Evolutionary conservation across 148 eudicot species (phyloP), one percentile per base, ranked within the genome.

Genomic region (Cornus florida): DNA sequence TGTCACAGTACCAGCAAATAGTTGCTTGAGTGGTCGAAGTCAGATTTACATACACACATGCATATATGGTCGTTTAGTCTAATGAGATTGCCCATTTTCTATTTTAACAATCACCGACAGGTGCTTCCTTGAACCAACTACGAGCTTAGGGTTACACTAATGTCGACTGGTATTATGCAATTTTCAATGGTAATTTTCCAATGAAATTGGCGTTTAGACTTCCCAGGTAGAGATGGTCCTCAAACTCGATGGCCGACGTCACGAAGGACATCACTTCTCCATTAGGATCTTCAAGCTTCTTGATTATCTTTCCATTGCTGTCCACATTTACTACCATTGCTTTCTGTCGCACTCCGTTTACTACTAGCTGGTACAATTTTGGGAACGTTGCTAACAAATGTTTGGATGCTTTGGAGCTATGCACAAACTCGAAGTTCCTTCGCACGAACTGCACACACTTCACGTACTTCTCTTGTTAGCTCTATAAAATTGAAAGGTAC

Each of bases 211-310:
- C 32, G 46, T 78, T 77, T 23, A 95, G 83, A 81, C 89, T 89
- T 68, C 97, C 98, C 53, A 95, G 71, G 83, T 93, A 93, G 62
- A 95, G 90, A 81, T 93, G 79, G 7, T 83, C 93, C 31, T 95
- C 90, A 67, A 87, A 87, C 88, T 93, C 96, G 43, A 90, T 7
- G 16, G 91, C 96, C 3, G 98, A 88, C 6, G 97, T 95, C 31
- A 95, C 97, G 48, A 90, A 91, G 0, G 84, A 80, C 82, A 89
- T 79, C 67, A 89, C 90, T 23, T 86, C 78, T 33, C 97, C 97
- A 2, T 75, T 75, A 4, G 97, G 90, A 72, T 93, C 98, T 8
- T 89, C 93, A 6, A 89, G 82, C 41, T 68, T 86, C 75, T 81
- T 85, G 62, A 89, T 46, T 67, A 93, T 85, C 74, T 85, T 82